phyloP scores from a whole-genome alignment of 2,329 filamentous ascomycete species.

The Cytospora piceicola region DNA sequence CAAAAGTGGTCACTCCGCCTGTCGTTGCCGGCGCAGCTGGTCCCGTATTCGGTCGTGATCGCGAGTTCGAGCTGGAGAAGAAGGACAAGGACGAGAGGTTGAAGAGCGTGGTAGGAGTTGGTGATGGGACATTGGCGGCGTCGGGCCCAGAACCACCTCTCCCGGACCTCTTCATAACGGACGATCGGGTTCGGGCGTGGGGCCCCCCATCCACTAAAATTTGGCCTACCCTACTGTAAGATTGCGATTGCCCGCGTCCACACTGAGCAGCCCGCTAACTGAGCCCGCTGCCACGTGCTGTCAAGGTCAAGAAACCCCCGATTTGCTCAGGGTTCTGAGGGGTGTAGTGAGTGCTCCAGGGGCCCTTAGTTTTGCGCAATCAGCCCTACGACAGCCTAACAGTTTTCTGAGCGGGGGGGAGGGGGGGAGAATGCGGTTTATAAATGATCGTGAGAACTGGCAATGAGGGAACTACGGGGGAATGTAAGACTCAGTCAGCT shows the following conservation, averaged over 20 bases:
- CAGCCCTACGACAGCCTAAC: not conserved
- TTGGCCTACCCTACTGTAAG: not conserved
- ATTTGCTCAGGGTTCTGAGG: too few relatives aligned
- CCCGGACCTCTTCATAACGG: constrained; percentile 18
- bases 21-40: constrained; percentile 37
- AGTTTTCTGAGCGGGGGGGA: not conserved
- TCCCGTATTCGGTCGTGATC: constrained; percentile 44
- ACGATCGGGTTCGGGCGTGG: not conserved
- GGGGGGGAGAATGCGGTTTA: not conserved
- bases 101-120: constrained; percentile 28
- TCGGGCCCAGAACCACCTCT: constrained; percentile 11
- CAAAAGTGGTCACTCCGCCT: constrained; percentile 23
- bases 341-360: not conserved
- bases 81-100: constrained; percentile 24
- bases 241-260: not conserved
- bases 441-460: not conserved
- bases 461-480: not conserved
- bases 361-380: not conserved
- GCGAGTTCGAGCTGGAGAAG: constrained; percentile 29
- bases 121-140: constrained; percentile 26
- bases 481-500: not conserved
- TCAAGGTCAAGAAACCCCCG: too few relatives aligned
- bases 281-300: not conserved
- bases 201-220: not conserved
- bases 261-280: not conserved